Conservation (phyloP, 2,329 filamentous ascomycete genomes). For the Dactylellina drechsleri region DNA sequence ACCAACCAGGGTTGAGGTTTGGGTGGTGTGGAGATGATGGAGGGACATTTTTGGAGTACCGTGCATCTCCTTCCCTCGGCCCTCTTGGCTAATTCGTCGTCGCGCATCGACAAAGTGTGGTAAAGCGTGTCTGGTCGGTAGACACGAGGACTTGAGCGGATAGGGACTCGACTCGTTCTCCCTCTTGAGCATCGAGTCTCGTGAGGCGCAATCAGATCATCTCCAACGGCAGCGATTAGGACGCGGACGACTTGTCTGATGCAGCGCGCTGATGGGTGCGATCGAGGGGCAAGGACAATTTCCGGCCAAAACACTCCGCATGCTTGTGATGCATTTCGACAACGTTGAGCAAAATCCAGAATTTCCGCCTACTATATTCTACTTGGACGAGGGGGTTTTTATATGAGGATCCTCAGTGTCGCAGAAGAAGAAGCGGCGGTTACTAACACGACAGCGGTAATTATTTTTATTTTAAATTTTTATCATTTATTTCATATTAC, state of each 20-base stretch:
- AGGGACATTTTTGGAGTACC: constrained; percentile 54
- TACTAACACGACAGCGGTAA: constrained; percentile 32
- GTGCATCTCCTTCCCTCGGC: constrained; percentile 55
- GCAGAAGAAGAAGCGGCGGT: constrained; percentile 44
- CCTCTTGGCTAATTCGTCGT: constrained; percentile 25
- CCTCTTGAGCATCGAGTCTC: constrained; percentile 44
- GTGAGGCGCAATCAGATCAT: constrained; percentile 53
- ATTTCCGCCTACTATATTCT: constrained; percentile 23
- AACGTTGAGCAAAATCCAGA: constrained; percentile 25
- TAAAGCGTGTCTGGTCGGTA: constrained; percentile 45
- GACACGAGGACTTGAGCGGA: constrained; percentile 50
- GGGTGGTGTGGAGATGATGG: constrained; percentile 54
- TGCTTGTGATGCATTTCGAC: constrained; percentile 54
- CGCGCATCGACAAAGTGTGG: constrained; percentile 48
- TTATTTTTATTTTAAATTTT: constrained; percentile 1
- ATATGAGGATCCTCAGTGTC: neutral
- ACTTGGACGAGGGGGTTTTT: neutral
- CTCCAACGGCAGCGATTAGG: constrained; percentile 13
- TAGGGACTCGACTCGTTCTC: constrained; percentile 15
- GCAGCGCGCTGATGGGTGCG: constrained; percentile 15
- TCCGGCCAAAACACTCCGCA: constrained; percentile 55
- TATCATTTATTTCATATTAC: neutral
- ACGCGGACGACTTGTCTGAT: neutral
- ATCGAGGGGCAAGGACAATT: constrained; percentile 54
- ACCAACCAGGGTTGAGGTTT: constrained; percentile 48